phyloP scores from a whole-genome alignment of 139 green algal species.

The Coccomyxa sp. region DNA sequence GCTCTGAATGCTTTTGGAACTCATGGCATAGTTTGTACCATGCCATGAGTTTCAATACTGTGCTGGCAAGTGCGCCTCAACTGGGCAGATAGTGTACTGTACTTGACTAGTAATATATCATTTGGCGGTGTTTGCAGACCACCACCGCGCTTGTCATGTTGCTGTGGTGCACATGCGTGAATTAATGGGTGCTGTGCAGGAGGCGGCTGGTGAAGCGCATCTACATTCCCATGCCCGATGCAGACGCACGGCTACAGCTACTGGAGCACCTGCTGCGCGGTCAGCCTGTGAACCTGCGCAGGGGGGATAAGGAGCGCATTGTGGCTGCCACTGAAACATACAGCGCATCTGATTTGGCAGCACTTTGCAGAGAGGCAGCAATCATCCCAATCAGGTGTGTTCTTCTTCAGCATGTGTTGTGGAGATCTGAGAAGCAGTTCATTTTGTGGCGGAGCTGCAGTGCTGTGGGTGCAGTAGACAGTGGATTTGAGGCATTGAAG shows the following conservation, averaged over 20 bases:
- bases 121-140: too few relatives aligned
- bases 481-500: not conserved
- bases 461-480: not conserved
- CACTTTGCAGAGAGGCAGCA: slow-evolving; percentile 76
- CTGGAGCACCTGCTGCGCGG: slow-evolving; percentile 49
- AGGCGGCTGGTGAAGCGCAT: slow-evolving; percentile 91
- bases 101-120: too few relatives aligned
- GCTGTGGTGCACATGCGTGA: too few relatives aligned
- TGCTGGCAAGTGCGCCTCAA: too few relatives aligned
- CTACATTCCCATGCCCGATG: slow-evolving; percentile 90
- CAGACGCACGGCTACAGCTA: slow-evolving; percentile 48
- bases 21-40: too few relatives aligned
- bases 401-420: not conserved
- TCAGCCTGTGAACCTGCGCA: slow-evolving; percentile 10
- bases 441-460: not conserved
- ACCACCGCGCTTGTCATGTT: too few relatives aligned
- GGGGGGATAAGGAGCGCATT: slow-evolving; percentile 16
- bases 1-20: too few relatives aligned
- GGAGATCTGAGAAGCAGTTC: not conserved
- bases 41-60: too few relatives aligned
- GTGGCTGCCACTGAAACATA: slow-evolving; percentile 41
- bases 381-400: slow-evolving; percentile 56
- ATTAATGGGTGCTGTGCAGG: slow-evolving; percentile 19
- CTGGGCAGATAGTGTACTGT: too few relatives aligned
- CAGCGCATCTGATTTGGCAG: slow-evolving; percentile 69